Evolutionary conservation across 192 early-diverging fungal genomes (phyloP), one percentile per base, ranked within the genome.

Genomic region (Coemansia sp.): DNA sequence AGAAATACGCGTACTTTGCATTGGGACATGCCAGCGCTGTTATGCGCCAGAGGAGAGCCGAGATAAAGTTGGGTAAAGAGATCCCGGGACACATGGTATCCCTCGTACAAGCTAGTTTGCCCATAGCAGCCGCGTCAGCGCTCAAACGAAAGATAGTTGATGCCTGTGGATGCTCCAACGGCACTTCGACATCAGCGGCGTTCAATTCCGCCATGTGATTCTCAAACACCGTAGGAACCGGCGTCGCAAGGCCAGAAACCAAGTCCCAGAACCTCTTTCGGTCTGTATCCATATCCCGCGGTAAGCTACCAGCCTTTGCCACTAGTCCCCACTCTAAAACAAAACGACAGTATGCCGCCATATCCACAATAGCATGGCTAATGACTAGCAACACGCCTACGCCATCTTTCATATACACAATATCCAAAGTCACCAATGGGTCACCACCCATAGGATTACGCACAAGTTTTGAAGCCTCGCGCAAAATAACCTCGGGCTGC

Each of bases 351-450:
- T 50, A 20, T 1, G 61, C 61, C 40, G 45, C 35, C 29, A 77
- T 41, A 24, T 77, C 75, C 11, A 29, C 39, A 6, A 77, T 34
- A 0, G 65, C 65, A 47, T 77, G 75, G 49, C 69, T 71, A 8
- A 71, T 27, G 22, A 56, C 29, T 13, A 77, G 6, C 0, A 44
- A 20, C 24, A 77, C 9, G 2, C 75, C 75, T 4, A 71, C 75
- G 1, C 75, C 75, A 18, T 77, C 75, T 9, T 30, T 16, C 69
- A 77, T 61, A 35, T 77, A 72, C 20, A 71, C 75, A 15, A 65
- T 39, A 38, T 71, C 75, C 2, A 77, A 39, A 0, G 59, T 38
- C 10, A 61, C 75, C 47, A 77, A 41, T 16, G 68, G 43, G 53
- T 72, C 70, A 30, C 75, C 75, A 6, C 18, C 62, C 32, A 77